Evolutionary conservation across 495 filamentous ascomycete genomes (phyloP).

Genomic region (Penicillium samsonianum): DNA sequence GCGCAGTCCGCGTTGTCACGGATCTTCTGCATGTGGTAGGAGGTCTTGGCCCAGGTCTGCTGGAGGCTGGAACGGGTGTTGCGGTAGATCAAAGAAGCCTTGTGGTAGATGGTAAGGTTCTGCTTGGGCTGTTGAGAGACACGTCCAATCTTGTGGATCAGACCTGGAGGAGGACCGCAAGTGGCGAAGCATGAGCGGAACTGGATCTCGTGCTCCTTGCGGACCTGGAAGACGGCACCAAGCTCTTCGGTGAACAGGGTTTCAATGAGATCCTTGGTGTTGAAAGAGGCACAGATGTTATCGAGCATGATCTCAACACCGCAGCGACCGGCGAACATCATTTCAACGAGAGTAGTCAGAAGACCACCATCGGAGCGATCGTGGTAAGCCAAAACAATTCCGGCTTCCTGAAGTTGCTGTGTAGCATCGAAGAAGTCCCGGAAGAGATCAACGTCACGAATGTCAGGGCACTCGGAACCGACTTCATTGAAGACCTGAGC

Average conservation of each 20-base stretch:
- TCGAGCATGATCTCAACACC: slow-evolving; percentile 86
- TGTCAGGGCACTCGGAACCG: slow-evolving; percentile 80
- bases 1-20: slow-evolving; percentile 88
- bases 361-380: slow-evolving; percentile 93
- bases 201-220: slow-evolving; percentile 75
- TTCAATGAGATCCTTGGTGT: slow-evolving; percentile 65
- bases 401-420: slow-evolving; percentile 79
- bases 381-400: slow-evolving; percentile 91
- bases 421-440: slow-evolving; percentile 93
- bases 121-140: slow-evolving; percentile 73
- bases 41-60: slow-evolving; percentile 85
- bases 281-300: slow-evolving; percentile 55
- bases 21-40: slow-evolving; percentile 85
- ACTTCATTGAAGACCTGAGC: slow-evolving; percentile 90
- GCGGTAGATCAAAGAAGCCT: slow-evolving; percentile 64
- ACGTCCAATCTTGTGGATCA: slow-evolving; percentile 80
- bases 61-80: slow-evolving; percentile 74
- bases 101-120: slow-evolving; percentile 72
- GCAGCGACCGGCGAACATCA: slow-evolving; percentile 97
- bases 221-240: slow-evolving; percentile 95
- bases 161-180: slow-evolving; percentile 77
- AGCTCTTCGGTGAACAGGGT: slow-evolving; percentile 94
- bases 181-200: slow-evolving; percentile 92
- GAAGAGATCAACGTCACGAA: slow-evolving; percentile 76
- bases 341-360: slow-evolving; percentile 88